phyloP scores from a whole-genome alignment of 148 eudicot genomes.

The Tetragonia tetragonoides region DNA sequence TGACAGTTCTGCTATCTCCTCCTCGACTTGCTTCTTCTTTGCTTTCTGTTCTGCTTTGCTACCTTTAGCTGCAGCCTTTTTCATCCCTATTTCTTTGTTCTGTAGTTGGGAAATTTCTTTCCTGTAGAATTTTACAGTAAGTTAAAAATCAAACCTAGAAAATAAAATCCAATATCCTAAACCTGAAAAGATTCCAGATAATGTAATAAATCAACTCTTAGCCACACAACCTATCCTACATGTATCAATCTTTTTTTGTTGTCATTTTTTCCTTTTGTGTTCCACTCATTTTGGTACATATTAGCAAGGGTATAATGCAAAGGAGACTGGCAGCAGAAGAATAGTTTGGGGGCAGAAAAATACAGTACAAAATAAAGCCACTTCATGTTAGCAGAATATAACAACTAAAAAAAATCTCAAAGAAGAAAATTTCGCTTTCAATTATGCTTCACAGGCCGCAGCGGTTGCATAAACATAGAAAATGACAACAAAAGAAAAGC shows the following conservation, averaged over 20 bases:
- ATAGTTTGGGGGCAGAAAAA: too few relatives aligned
- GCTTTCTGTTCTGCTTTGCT: constrained; percentile 84
- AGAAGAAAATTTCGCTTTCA: too few relatives aligned
- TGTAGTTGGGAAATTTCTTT: constrained; percentile 56
- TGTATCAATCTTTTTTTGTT: too few relatives aligned
- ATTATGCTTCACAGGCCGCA: background rate
- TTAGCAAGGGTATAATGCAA: too few relatives aligned
- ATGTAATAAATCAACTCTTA: background rate
- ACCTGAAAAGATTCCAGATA: background rate
- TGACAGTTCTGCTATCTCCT: constrained; percentile 50
- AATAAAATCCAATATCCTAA: background rate
- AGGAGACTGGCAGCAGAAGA: too few relatives aligned
- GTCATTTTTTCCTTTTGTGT: too few relatives aligned
- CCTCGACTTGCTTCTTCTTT: constrained; percentile 79
- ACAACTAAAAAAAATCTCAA: too few relatives aligned
- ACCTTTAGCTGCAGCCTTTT: constrained; percentile 78
- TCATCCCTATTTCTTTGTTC: constrained; percentile 60
- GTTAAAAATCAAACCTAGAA: background rate
- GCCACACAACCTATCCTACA: too few relatives aligned
- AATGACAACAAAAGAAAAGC: too few relatives aligned
- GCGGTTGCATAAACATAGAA: background rate
- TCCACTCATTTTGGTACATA: too few relatives aligned
- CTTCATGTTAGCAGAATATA: too few relatives aligned
- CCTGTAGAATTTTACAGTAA: constrained; percentile 29
- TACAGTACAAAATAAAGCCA: too few relatives aligned